phyloP scores from a whole-genome alignment of 768 basidiomycete genomes.

The Panaeolus cyanescens region DNA sequence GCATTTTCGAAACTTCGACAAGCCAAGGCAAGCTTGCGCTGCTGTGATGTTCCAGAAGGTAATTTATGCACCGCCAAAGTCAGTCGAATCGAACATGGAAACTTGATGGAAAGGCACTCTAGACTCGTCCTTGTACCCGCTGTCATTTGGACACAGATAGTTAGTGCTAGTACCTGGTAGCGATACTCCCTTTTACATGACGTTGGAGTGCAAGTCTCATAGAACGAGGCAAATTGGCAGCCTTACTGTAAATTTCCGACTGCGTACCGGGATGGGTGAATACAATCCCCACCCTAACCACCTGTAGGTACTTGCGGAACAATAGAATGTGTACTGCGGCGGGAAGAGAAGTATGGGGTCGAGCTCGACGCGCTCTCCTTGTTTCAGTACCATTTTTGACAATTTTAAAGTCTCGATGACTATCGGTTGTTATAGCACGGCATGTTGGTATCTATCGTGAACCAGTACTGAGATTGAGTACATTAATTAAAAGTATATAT shows the following conservation, averaged over 20 bases:
- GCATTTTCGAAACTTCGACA: neutral
- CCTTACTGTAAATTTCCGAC: neutral
- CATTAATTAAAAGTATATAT: neutral
- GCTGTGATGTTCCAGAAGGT: neutral
- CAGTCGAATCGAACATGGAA: too few species aligned
- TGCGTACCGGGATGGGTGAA: neutral
- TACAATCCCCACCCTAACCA: neutral
- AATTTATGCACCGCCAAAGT: neutral
- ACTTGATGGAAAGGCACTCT: neutral
- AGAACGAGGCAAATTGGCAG: neutral
- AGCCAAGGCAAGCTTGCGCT: neutral
- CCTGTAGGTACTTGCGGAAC: neutral
- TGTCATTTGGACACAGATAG: neutral
- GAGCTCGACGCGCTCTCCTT: neutral
- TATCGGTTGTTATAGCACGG: neutral
- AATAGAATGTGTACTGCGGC: neutral
- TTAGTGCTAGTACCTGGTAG: neutral
- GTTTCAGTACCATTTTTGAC: neutral
- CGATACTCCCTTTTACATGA: neutral
- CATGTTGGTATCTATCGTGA: neutral
- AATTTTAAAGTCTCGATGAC: neutral
- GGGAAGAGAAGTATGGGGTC: neutral
- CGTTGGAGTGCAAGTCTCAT: too few species aligned
- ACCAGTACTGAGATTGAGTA: neutral
- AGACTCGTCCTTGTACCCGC: neutral